These are phyloP conservation scores for Pythium chondricola DNA, from an alignment of 352 stramenopile genomes.

Conservation along the genomic window DNA sequence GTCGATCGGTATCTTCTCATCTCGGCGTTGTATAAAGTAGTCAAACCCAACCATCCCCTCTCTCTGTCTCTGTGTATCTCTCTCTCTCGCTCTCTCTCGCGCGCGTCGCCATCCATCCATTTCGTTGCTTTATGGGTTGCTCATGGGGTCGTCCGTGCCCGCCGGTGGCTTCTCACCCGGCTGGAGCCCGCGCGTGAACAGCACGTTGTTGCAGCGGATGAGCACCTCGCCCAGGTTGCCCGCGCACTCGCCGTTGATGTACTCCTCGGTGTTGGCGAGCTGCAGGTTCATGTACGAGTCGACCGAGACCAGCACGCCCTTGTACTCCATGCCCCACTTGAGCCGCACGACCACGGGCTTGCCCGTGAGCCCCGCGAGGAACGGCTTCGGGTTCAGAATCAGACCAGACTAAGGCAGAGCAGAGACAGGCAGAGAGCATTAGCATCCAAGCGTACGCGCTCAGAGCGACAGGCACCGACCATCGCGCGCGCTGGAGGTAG, in stretches of 20 bases:
- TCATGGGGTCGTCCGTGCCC: conserved; percentile 30
- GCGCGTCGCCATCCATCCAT: not conserved
- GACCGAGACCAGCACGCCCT: conserved; percentile 90
- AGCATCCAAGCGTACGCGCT: conserved; percentile 2
- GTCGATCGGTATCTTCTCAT: conserved; percentile 13
- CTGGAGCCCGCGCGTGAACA: conserved; percentile 91
- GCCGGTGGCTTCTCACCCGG: conserved; percentile 66
- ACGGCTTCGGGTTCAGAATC: conserved; percentile 95
- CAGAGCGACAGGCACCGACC: not conserved
- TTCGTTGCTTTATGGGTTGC: conserved; percentile 19
- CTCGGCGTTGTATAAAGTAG: conserved; percentile 5
- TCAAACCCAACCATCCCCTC: not conserved
- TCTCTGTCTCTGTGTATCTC: conserved; percentile 1
- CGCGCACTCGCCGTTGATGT: conserved; percentile 95
- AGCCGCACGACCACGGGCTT: conserved; percentile 96
- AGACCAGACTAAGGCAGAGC: conserved; percentile 53
- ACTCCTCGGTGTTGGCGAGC: conserved; percentile 96
- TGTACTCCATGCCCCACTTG: conserved; percentile 99
- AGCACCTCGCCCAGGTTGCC: conserved; percentile 97
- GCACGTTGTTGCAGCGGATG: conserved; percentile 99
- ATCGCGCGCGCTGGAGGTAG: too few species aligned
- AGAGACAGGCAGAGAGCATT: conserved; percentile 13
- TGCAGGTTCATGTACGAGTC: conserved; percentile 99
- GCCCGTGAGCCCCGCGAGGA: conserved; percentile 91
- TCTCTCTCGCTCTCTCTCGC: conserved; percentile 14